Evolutionary conservation across 768 basidiomycete genomes (phyloP), one percentile per base, ranked within the genome.

Genomic region (Cyclocybe aegerita): DNA sequence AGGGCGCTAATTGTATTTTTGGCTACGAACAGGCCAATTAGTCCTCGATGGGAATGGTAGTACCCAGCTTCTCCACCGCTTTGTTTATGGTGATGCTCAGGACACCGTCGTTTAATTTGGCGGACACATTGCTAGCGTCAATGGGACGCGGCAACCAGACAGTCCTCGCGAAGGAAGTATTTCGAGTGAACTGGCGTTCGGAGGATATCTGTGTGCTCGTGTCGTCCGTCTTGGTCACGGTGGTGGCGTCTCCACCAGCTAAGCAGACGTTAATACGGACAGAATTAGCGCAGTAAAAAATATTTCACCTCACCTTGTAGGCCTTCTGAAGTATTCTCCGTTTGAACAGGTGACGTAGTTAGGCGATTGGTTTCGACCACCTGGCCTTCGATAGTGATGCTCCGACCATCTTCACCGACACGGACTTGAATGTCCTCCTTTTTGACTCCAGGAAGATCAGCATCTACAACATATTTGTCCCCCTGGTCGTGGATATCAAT

Each of bases 391-490:
- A 92, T 88, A 3, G 83, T 88, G 49, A 90, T 62, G 53, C 81
- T 88, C 49, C 80, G 75, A 2, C 87, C 88, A 11, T 77, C 80
- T 49, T 89, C 84, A 7, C 86, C 86, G 50, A 91, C 72, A 7
- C 81, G 76, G 44, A 91, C 77, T 48, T 88, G 78, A 7, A 90
- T 62, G 59, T 90, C 82, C 57, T 90, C 88, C 71, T 85, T 89
- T 64, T 81, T 83, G 23, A 91, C 81, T 0, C 89, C 88, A 15
- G 89, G 90, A 23, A 92, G 60, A 60, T 92, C 90, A 1, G 88
- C 87, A 59, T 90, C 85, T 37, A 92, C 70, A 45, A 88, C 54
- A 56, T 86, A 90, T 36, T 75, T 71, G 63, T 82, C 74, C 1
- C 77, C 81, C 50, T 83, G 77, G 56, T 92, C 89, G 3, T 76